Percentiles rank a stretch among this genome's conserved stretches.
Evolutionary conservation across 305 asterid genomes (phyloP).

Genomic region (Striga hermonthica): DNA sequence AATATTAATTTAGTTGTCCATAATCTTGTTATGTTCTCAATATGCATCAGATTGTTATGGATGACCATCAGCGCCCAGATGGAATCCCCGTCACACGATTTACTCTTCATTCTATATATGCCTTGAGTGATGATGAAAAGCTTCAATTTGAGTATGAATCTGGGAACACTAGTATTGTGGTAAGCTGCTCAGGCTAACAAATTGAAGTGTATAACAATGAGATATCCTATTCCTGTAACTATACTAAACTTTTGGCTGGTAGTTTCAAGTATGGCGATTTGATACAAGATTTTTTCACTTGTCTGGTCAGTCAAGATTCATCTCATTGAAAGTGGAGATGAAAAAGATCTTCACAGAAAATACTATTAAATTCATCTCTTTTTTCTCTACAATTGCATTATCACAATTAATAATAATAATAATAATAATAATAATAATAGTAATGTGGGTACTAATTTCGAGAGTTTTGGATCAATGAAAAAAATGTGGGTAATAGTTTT

Average conservation of each 20-base stretch:
- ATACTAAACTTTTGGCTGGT: conserved; percentile 15
- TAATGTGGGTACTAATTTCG: too few relatives aligned
- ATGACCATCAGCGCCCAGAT: conserved; percentile 91
- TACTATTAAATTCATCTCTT: too few relatives aligned
- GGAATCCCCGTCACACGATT: conserved; percentile 90
- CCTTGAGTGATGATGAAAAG: conserved; percentile 80
- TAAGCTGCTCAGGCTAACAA: conserved; percentile 32
- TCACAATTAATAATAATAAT: too few relatives aligned
- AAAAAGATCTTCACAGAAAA: too few relatives aligned
- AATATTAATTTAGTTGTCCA: not conserved
- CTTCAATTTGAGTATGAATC: conserved; percentile 97
- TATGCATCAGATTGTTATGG: conserved; percentile 87
- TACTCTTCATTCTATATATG: conserved; percentile 82
- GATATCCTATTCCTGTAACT: conserved; percentile 13
- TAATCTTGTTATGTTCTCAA: conserved; percentile 27
- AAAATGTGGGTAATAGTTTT: conserved; percentile 17
- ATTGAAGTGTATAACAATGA: not conserved
- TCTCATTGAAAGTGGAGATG: too few relatives aligned
- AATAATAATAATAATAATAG: too few relatives aligned
- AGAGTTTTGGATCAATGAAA: conserved; percentile 7
- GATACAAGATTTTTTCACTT: not conserved
- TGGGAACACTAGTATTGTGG: conserved; percentile 87
- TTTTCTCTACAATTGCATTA: too few relatives aligned
- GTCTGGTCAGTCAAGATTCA: too few relatives aligned
- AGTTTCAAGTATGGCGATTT: not conserved